Evolutionary conservation across 768 basidiomycete species (phyloP).

Genomic region (Tubosaeta sp.): DNA sequence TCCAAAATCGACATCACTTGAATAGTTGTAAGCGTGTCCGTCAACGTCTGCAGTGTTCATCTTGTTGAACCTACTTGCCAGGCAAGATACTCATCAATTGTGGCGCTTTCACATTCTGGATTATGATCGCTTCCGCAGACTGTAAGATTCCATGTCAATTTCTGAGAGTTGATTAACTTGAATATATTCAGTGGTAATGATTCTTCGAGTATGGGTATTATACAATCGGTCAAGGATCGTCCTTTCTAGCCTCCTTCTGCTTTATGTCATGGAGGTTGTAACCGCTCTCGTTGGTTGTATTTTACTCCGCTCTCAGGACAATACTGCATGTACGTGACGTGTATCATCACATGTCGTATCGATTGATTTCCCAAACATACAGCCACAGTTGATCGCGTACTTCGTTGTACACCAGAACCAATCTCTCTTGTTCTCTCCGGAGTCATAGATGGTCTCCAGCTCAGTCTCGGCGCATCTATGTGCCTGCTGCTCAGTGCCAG

Average conservation of each 20-base stretch:
- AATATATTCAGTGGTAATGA: neutral
- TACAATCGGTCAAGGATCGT: neutral
- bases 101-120: neutral
- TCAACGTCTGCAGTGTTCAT: neutral
- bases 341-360: neutral
- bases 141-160: neutral
- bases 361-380: neutral
- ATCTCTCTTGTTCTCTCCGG: neutral
- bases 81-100: neutral
- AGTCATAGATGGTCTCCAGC: neutral
- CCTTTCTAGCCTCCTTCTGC: neutral
- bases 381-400: neutral
- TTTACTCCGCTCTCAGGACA: neutral
- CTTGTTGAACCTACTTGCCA: neutral
- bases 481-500: neutral
- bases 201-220: conserved; percentile 1
- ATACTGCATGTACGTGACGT: neutral
- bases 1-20: too few relatives aligned
- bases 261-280: neutral
- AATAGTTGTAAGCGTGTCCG: neutral
- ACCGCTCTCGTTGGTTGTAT: neutral
- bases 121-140: conserved; percentile 2
- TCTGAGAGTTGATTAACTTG: neutral
- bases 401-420: neutral
- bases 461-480: neutral